phyloP scores from a whole-genome alignment of 163 green algal genomes.

The Chlorella variabilis region DNA sequence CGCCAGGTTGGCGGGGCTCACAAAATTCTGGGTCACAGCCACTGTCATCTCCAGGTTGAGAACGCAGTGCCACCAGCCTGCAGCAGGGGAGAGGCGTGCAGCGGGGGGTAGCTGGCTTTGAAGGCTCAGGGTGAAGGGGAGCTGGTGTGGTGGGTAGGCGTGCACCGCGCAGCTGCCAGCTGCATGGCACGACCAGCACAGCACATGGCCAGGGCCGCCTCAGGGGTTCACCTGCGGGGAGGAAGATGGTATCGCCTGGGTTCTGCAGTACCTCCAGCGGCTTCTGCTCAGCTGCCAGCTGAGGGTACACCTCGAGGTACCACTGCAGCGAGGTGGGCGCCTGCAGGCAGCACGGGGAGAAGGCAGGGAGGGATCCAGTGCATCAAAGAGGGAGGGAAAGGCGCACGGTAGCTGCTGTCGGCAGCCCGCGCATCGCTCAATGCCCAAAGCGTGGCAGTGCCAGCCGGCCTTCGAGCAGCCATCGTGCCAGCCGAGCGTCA shows the following conservation, averaged over 20 bases:
- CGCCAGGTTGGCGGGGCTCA: conserved; percentile 40
- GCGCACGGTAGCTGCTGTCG: no score
- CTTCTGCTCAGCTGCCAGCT: conserved; percentile 9
- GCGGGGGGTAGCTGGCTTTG: no score
- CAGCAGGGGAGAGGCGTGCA: background rate
- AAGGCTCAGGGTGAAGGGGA: no score
- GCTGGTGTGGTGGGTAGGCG: no score
- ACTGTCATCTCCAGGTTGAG: conserved; percentile 89
- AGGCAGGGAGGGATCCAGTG: background rate
- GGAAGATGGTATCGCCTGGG: conserved; percentile 87
- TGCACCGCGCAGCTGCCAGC: no score
- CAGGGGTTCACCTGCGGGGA: conserved; percentile 64
- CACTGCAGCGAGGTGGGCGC: conserved; percentile 45
- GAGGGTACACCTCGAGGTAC: conserved; percentile 42
- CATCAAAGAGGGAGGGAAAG: background rate
- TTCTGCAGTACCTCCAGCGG: conserved; percentile 62
- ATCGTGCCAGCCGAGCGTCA: no score
- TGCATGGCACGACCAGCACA: no score
- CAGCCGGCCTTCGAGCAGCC: no score
- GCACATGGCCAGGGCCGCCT: no score
- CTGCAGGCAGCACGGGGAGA: background rate
- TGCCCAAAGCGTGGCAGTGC: no score
- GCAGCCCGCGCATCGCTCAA: no score
- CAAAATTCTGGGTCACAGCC: conserved; percentile 93
- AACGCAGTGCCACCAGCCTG: conserved; percentile 93